Conservation (phyloP, 169 alveolate genomes). For the Perkinsus marinus region DNA sequence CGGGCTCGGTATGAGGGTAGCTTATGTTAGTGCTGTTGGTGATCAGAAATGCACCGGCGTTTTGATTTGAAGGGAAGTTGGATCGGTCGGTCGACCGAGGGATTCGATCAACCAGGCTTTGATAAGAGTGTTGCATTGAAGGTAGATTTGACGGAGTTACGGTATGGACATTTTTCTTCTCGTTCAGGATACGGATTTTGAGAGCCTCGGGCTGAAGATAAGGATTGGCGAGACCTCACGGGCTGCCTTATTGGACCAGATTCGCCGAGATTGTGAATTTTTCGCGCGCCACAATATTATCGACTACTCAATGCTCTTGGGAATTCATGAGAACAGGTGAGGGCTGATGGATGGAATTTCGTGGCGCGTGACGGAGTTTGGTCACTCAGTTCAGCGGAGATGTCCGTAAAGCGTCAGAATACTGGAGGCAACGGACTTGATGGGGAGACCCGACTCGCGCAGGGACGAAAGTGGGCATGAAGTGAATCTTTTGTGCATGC, state of each 20-base stretch:
- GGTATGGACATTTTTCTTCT: background rate
- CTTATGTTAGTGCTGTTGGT: conserved; percentile 32
- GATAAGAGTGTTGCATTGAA: background rate
- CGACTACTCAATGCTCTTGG: conserved; percentile 73
- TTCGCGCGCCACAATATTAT: conserved; percentile 41
- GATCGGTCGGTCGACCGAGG: background rate
- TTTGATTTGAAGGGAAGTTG: conserved; percentile 35
- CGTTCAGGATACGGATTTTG: background rate
- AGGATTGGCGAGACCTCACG: conserved; percentile 26
- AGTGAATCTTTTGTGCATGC: no score
- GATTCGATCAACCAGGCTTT: background rate
- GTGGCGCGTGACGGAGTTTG: background rate
- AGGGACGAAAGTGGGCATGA: background rate
- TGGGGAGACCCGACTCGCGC: background rate
- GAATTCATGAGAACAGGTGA: conserved; percentile 40
- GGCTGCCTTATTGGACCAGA: conserved; percentile 33
- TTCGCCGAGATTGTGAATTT: conserved; percentile 40
- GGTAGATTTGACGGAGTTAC: background rate
- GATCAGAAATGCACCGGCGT: conserved; percentile 29
- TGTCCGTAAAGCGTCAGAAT: background rate
- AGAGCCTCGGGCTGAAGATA: background rate
- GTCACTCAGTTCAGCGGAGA: background rate
- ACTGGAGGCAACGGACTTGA: background rate
- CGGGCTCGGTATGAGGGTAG: conserved; percentile 65
- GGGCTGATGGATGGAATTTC: background rate